Evolutionary conservation across 2,329 filamentous ascomycete genomes (phyloP).

Genomic region (Colletotrichum gigasporum): DNA sequence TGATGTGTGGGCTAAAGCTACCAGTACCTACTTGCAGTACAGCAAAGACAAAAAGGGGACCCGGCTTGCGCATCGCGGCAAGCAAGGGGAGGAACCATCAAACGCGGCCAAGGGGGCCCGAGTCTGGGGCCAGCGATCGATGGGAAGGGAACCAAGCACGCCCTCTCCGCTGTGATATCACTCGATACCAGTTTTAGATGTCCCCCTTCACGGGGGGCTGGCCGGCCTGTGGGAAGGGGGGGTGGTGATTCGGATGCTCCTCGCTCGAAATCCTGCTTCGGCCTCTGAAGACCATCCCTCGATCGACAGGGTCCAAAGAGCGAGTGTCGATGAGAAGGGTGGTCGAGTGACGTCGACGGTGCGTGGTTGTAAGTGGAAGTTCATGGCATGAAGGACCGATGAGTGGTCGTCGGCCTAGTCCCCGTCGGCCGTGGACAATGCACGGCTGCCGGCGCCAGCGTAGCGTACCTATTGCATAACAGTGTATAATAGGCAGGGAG

Average conservation of each 20-base stretch:
- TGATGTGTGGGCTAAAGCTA: background rate
- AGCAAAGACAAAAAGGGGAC: background rate
- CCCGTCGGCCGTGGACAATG: no score
- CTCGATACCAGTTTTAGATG: background rate
- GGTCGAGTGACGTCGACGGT: background rate
- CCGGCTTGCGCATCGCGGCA: background rate
- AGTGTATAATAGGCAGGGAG: no score
- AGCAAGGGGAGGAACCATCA: background rate
- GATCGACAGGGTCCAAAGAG: conserved; percentile 5
- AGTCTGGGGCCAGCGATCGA: no score
- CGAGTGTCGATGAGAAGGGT: background rate
- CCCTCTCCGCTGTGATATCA: conserved; percentile 30
- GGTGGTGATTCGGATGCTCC: no score
- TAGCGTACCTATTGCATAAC: no score
- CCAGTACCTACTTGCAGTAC: background rate
- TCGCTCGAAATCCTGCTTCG: no score
- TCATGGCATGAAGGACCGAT: no score
- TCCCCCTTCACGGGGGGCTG: background rate
- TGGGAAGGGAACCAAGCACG: background rate
- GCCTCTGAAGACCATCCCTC: background rate
- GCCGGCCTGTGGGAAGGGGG: no score
- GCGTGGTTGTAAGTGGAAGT: no score
- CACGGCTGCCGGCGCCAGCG: no score
- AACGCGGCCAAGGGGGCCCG: background rate
- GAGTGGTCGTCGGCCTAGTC: no score